Percentiles rank a stretch among this genome's conserved stretches.
Evolutionary conservation across 176 grass and related monocot genomes (phyloP).

Genomic region (Otatea glauca): DNA sequence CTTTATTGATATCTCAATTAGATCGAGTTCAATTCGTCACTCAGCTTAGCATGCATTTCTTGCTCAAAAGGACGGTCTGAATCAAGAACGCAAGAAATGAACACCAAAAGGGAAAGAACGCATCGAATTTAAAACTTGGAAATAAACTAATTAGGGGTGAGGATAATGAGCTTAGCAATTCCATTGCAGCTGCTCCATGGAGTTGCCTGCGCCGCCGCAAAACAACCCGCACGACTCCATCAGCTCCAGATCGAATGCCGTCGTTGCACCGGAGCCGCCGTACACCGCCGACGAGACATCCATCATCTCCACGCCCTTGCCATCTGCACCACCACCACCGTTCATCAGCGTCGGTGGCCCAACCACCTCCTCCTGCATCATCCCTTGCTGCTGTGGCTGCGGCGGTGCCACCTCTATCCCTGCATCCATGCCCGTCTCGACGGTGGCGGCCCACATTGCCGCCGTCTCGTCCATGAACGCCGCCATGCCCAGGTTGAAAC

Average conservation of each 20-base stretch:
- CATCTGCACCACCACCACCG: constrained; percentile 17
- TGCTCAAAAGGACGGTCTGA: constrained; percentile 35
- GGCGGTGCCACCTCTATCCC: constrained; percentile 48
- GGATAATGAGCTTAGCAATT: constrained; percentile 72
- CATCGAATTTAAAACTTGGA: constrained; percentile 53
- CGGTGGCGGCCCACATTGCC: constrained; percentile 60
- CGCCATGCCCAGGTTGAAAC: constrained; percentile 40
- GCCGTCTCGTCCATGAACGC: constrained; percentile 71
- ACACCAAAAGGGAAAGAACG: constrained; percentile 43
- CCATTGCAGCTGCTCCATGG: constrained; percentile 92
- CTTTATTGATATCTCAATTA: constrained; percentile 39
- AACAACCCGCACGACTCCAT: constrained; percentile 83
- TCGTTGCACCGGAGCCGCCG: constrained; percentile 29
- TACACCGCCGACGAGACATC: constrained; percentile 54
- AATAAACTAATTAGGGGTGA: constrained; percentile 49
- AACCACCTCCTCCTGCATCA: constrained; percentile 28
- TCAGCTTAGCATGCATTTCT: constrained; percentile 52
- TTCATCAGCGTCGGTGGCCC: constrained; percentile 32
- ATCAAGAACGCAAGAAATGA: constrained; percentile 39
- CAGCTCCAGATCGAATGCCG: constrained; percentile 74
- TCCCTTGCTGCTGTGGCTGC: constrained; percentile 42
- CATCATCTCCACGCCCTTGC: constrained; percentile 74
- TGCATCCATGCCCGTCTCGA: constrained; percentile 36
- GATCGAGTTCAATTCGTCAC: constrained; percentile 17
- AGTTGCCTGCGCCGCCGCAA: constrained; percentile 46